Evolutionary conservation across 192 early-diverging fungal genomes (phyloP).

Genomic region (Chytriomyces sp.): DNA sequence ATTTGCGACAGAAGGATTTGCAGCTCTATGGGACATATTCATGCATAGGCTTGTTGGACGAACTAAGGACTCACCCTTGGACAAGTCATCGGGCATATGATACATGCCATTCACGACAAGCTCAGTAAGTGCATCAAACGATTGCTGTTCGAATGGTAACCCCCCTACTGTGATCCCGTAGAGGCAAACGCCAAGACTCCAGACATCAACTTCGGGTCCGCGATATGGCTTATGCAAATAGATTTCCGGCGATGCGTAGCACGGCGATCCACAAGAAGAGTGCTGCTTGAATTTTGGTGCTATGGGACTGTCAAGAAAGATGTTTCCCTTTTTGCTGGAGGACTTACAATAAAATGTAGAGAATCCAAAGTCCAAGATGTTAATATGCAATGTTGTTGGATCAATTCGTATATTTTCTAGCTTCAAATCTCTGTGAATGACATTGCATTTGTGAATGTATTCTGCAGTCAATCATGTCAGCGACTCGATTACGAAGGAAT

Average conservation of each 20-base stretch:
- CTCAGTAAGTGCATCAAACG: conserved; percentile 24
- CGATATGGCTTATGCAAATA: conserved; percentile 25
- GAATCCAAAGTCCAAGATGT: conserved; percentile 47
- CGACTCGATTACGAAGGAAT: not conserved
- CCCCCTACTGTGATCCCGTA: conserved; percentile 36
- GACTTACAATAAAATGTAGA: conserved; percentile 33
- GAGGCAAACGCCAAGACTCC: conserved; percentile 40
- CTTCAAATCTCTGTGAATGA: conserved; percentile 49
- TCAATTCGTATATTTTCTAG: conserved; percentile 46
- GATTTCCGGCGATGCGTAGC: conserved; percentile 49
- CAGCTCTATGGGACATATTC: conserved; percentile 7
- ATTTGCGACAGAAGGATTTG: conserved; percentile 25
- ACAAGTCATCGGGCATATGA: conserved; percentile 31
- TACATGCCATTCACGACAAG: conserved; percentile 25
- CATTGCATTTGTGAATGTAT: conserved; percentile 38
- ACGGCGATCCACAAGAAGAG: conserved; percentile 43
- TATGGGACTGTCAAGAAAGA: not conserved
- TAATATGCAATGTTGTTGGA: conserved; percentile 9
- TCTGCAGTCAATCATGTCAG: not conserved
- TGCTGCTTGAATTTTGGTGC: conserved; percentile 29
- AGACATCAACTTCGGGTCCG: conserved; percentile 39
- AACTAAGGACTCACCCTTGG: conserved; percentile 5
- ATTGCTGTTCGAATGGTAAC: conserved; percentile 42
- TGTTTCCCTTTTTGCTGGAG: no score
- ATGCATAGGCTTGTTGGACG: not conserved